phyloP scores from a whole-genome alignment of 2,329 filamentous ascomycete species.

The Pseudogymnoascus sp. region DNA sequence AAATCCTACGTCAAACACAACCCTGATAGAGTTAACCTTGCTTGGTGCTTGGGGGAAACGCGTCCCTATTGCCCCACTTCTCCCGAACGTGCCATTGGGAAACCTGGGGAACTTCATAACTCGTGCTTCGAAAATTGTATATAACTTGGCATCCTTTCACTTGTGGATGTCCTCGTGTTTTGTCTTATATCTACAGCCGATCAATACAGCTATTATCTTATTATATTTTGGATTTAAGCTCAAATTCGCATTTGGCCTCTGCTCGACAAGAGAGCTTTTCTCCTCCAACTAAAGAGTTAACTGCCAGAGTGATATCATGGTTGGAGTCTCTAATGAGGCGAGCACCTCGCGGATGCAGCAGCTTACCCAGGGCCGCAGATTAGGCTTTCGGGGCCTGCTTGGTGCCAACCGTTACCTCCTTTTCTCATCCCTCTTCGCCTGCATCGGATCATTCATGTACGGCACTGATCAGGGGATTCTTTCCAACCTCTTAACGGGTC shows the following conservation, averaged over 20 bases:
- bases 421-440: slow-evolving; percentile 26
- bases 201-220: background rate
- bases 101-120: background rate
- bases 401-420: slow-evolving; percentile 5
- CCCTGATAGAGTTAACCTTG: background rate
- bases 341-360: slow-evolving; percentile 9
- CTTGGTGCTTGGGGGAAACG: background rate
- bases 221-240: background rate
- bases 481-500: slow-evolving; percentile 35
- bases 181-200: background rate
- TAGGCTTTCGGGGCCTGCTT: slow-evolving; percentile 3
- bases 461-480: slow-evolving; percentile 38
- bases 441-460: slow-evolving; percentile 31
- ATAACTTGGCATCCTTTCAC: background rate
- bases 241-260: background rate
- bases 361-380: slow-evolving; percentile 3
- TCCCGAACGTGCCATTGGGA: background rate
- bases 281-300: background rate
- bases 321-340: background rate
- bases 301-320: background rate
- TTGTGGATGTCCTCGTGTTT: background rate
- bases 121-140: background rate
- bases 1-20: background rate
- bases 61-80: background rate
- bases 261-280: background rate